Conservation (phyloP, 1,284 basidiomycete species). For the Ustilago esculenta region DNA sequence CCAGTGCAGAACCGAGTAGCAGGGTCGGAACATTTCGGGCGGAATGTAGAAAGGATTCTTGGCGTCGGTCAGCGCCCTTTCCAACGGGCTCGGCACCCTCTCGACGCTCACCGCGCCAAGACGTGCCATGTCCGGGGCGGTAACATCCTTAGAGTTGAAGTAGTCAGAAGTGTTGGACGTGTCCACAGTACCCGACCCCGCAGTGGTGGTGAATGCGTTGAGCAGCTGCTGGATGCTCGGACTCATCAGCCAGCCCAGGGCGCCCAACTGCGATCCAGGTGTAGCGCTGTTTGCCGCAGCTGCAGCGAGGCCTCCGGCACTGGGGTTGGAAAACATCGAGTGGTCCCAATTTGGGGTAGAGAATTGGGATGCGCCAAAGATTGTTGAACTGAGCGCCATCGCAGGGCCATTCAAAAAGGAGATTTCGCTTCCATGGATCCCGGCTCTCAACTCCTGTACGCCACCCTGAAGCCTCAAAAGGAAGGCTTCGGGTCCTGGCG, state of each 20-base stretch:
- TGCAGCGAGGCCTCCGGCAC: constrained; percentile 19
- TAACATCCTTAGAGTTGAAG: constrained; percentile 38
- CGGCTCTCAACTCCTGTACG: constrained; percentile 56
- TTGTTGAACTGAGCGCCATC: constrained; percentile 30
- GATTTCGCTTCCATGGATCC: constrained; percentile 51
- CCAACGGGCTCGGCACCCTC: constrained; percentile 29
- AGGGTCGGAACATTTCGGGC: constrained; percentile 50
- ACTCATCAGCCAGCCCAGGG: constrained; percentile 56
- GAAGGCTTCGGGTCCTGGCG: constrained; percentile 59
- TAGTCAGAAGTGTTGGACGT: constrained; percentile 38
- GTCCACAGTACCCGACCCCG: constrained; percentile 33
- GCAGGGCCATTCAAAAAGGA: constrained; percentile 42
- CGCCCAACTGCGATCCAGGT: constrained; percentile 30
- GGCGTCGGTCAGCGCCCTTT: constrained; percentile 47
- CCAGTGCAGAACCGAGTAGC: constrained; percentile 59
- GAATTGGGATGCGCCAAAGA: constrained; percentile 28
- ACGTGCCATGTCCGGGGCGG: constrained; percentile 1
- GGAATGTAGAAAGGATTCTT: constrained; percentile 60
- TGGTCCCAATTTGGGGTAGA: constrained; percentile 42
- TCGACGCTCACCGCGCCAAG: constrained; percentile 16
- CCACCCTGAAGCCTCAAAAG: constrained; percentile 57
- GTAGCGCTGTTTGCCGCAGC: constrained; percentile 28
- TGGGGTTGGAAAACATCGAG: constrained; percentile 37
- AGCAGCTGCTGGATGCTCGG: constrained; percentile 58
- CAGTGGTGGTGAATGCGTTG: constrained; percentile 32